phyloP scores from a whole-genome alignment of 2,329 filamentous ascomycete genomes.

The Aureobasidium sp. region DNA sequence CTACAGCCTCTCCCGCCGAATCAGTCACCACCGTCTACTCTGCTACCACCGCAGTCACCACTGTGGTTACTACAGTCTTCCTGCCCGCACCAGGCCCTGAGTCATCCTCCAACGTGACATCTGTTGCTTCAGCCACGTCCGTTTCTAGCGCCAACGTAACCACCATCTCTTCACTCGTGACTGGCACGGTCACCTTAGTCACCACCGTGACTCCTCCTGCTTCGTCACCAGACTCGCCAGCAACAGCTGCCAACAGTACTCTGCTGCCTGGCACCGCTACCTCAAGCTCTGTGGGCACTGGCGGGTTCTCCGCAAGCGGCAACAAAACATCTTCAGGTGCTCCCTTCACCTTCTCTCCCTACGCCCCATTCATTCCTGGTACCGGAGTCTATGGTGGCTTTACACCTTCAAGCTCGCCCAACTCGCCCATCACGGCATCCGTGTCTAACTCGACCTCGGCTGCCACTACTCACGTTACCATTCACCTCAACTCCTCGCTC shows the following conservation, averaged over 20 bases:
- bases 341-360: background rate
- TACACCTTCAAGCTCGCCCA: background rate
- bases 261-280: slow-evolving; percentile 10
- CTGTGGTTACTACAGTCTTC: slow-evolving; percentile 9
- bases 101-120: slow-evolving; percentile 1
- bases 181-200: slow-evolving; percentile 5
- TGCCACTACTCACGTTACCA: background rate
- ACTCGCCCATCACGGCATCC: background rate
- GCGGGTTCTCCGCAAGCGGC: background rate
- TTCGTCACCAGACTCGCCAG: slow-evolving; percentile 25
- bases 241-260: slow-evolving; percentile 18
- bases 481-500: slow-evolving; percentile 2
- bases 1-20: background rate
- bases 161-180: slow-evolving; percentile 10
- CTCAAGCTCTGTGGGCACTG: slow-evolving; percentile 15
- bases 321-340: background rate
- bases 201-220: slow-evolving; percentile 23
- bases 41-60: slow-evolving; percentile 12
- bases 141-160: slow-evolving; percentile 7
- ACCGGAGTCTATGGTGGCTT: background rate
- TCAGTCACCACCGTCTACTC: slow-evolving; percentile 8
- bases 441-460: background rate
- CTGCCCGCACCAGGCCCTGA: background rate
- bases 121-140: background rate
- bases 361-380: slow-evolving; percentile 4